phyloP scores from a whole-genome alignment of 1,284 basidiomycete genomes.

The Mycena sp. region DNA sequence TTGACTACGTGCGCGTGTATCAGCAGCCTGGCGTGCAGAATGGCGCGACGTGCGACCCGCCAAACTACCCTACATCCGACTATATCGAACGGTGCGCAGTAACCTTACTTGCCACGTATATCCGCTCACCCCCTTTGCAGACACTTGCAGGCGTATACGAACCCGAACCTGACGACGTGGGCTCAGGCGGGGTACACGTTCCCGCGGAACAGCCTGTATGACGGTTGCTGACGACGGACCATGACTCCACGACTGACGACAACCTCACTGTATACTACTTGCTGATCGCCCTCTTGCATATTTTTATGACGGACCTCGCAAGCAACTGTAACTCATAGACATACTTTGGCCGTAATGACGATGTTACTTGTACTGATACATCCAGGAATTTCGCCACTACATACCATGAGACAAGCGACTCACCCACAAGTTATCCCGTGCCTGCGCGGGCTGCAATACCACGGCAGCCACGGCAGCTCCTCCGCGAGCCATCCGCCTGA shows the following conservation, averaged over 20 bases:
- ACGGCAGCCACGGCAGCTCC: too few relatives aligned
- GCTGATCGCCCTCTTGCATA: background rate
- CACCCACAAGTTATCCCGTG: too few relatives aligned
- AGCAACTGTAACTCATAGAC: constrained; percentile 13
- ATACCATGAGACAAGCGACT: too few relatives aligned
- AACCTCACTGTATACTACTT: background rate
- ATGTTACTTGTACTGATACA: too few relatives aligned
- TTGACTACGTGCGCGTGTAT: constrained; percentile 72
- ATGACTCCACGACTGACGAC: background rate
- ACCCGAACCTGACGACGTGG: constrained; percentile 38
- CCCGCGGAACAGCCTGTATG: constrained; percentile 58
- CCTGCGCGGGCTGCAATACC: too few relatives aligned
- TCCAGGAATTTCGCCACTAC: too few relatives aligned
- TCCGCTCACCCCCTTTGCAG: background rate
- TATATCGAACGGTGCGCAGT: constrained; percentile 20
- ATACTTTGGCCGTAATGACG: constrained; percentile 11
- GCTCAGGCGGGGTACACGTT: constrained; percentile 60
- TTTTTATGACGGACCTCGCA: constrained; percentile 6
- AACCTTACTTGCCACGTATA: background rate
- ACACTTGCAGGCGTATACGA: constrained; percentile 31
- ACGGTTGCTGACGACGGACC: constrained; percentile 45
- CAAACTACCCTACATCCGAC: constrained; percentile 21
- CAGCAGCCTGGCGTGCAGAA: constrained; percentile 54
- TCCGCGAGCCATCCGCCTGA: too few relatives aligned
- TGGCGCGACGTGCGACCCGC: constrained; percentile 40